Conservation (phyloP, 139 green algal genomes). For the Chlorella sorokiniana region DNA sequence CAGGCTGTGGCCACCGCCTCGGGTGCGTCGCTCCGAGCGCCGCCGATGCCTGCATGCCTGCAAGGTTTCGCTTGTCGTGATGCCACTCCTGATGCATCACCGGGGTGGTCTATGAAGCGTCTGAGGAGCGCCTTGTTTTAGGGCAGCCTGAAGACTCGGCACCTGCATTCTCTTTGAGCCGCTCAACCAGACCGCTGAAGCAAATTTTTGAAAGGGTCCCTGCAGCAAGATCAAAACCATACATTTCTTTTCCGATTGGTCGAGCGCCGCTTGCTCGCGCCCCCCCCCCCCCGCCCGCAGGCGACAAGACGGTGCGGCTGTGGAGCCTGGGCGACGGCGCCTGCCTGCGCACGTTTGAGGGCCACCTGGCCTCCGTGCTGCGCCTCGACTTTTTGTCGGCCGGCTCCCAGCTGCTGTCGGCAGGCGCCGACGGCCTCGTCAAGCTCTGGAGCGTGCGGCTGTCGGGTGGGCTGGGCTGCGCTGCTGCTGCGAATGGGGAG, state of each 20-base stretch:
- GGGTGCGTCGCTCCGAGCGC: conserved; percentile 11
- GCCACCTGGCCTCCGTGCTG: conserved; percentile 88
- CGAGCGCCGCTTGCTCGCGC: neutral
- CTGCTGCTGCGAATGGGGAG: no score
- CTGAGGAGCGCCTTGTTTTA: no score
- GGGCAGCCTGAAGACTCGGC: no score
- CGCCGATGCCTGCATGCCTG: no score
- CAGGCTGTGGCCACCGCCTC: conserved; percentile 58
- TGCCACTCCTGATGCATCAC: no score
- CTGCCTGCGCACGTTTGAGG: conserved; percentile 93
- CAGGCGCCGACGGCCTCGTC: conserved; percentile 92
- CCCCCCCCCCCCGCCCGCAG: neutral
- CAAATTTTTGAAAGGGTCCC: no score
- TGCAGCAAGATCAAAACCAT: no score
- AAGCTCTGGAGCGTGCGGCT: conserved; percentile 89
- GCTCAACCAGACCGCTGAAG: no score
- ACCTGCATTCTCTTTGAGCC: no score
- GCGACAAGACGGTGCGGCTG: conserved; percentile 88
- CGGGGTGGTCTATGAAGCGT: no score
- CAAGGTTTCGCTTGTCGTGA: no score
- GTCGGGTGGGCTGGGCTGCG: neutral
- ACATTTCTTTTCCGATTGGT: neutral
- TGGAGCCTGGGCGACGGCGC: conserved; percentile 82
- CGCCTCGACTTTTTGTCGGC: conserved; percentile 75
- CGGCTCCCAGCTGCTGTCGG: conserved; percentile 82